Base-by-base conservation (phyloP, 2,329 filamentous ascomycete genomes). In the Metarhizium brunneum region DNA sequence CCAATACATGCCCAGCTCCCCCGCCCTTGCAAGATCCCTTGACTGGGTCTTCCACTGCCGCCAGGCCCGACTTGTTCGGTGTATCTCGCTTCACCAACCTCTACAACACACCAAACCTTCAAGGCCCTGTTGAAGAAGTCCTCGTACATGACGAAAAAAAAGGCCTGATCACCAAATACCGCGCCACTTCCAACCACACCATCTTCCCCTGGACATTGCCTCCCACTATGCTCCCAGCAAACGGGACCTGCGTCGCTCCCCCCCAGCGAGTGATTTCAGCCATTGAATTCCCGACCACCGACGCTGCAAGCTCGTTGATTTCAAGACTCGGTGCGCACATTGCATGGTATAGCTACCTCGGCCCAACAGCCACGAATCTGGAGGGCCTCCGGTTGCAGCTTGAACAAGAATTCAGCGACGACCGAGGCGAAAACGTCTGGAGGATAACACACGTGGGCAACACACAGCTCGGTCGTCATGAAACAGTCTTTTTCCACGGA, bases 161-260 rank as follows among this genome's bases (percentile, higher is more conserved):
- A 80, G 65, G 56, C n/a, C 55, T 73, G 66, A 57, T 71, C 7
- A 68, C 63, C 29, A 65, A 63, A 35, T 72, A 68, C 58, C 68
- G 61, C 47, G 85, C 84, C 14, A 82, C 81, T 6, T 85, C 84
- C 0, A 95, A 95, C 64, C 86, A 92, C 68, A 92, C 87, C 0
- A 86, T 89, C 63, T 97, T 91, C 65, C 94, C 94, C 0, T 97
- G 92, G 92, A 97, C 94, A 0, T 74, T 99, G 0, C 92, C 94
- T 0, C 75, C 77, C 1, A 78, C 82, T 30, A 77, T 95, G 62
- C 79, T 96, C 2, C 90, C 92, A 0, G 71, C 74, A 10, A 84
- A 95, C 64, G 92, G 88, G 0, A 86, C 80, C n/a, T 95, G 90
- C 62, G 79, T 86, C 4, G 83, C 81, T 13, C 85, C 95, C 61